Percentiles rank a stretch among this genome's conserved stretches.
phyloP scores from a whole-genome alignment of 1,139 yeast genomes.

The Casaregolazyma suthepensis region DNA sequence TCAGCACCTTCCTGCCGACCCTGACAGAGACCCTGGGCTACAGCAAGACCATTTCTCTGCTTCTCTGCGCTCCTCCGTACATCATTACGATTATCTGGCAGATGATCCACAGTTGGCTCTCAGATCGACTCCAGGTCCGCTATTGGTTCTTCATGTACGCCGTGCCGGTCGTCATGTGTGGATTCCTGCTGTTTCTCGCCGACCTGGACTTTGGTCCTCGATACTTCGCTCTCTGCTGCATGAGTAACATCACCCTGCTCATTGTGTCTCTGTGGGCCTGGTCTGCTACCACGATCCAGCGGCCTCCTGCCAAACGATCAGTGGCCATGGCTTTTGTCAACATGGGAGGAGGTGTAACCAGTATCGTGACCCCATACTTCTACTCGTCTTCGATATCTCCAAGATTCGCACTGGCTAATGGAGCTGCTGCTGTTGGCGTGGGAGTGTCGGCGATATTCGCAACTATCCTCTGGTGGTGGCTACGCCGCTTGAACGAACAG shows the following conservation, averaged over 20 bases:
- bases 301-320: conserved; percentile 10
- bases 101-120: conserved; percentile 8
- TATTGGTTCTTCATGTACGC: conserved; percentile 10
- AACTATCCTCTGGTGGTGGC: conserved; percentile 8
- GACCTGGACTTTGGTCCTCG: conserved; percentile 5
- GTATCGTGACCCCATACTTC: conserved; percentile 9
- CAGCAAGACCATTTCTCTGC: not conserved
- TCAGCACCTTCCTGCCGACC: not conserved
- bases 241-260: conserved; percentile 5
- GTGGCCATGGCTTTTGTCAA: conserved; percentile 9
- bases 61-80: conserved; percentile 2
- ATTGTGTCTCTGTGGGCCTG: conserved; percentile 10
- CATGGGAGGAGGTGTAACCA: conserved; percentile 8
- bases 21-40: not conserved
- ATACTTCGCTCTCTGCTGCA: conserved; percentile 7
- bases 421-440: conserved; percentile 11
- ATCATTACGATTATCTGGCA: conserved; percentile 9
- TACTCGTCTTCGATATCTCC: conserved; percentile 7
- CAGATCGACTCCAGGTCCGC: conserved; percentile 5
- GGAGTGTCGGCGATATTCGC: conserved; percentile 7
- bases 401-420: conserved; percentile 7
- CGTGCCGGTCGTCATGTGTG: conserved; percentile 6
- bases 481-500: conserved; percentile 7
- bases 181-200: conserved; percentile 6
- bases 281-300: conserved; percentile 9